Conservation (phyloP, 768 basidiomycete genomes). For the Amanita pallidorosea region DNA sequence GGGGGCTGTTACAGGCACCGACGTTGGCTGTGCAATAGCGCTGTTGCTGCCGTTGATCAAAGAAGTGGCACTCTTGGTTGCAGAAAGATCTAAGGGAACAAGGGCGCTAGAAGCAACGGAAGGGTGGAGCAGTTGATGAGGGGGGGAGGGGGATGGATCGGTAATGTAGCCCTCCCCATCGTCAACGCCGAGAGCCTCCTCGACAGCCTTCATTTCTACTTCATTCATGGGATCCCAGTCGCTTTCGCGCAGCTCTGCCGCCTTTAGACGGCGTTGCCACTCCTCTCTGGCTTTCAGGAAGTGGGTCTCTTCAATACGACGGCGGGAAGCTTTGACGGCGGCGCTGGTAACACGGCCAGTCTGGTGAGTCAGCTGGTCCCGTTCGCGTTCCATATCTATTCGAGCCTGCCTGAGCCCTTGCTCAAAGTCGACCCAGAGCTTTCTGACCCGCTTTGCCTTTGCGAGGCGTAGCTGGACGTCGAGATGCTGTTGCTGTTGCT, state of each 20-base stretch:
- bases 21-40: not conserved
- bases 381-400: slow-evolving; percentile 18
- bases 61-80: not conserved
- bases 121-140: slow-evolving; percentile 5
- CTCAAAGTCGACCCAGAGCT: slow-evolving; percentile 26
- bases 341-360: slow-evolving; percentile 18
- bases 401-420: slow-evolving; percentile 17
- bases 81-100: not conserved
- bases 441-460: slow-evolving; percentile 16
- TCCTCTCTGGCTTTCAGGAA: slow-evolving; percentile 23
- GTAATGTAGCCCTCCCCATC: slow-evolving; percentile 17
- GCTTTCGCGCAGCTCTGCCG: slow-evolving; percentile 24
- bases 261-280: slow-evolving; percentile 27
- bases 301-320: slow-evolving; percentile 20
- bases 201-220: slow-evolving; percentile 23
- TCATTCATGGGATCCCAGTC: slow-evolving; percentile 34
- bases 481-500: slow-evolving; percentile 7
- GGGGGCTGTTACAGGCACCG: not conserved
- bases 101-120: slow-evolving; percentile 6
- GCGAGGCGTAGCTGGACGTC: slow-evolving; percentile 5
- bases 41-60: not conserved
- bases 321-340: slow-evolving; percentile 16
- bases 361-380: slow-evolving; percentile 12
- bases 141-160: slow-evolving; percentile 9
- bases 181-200: slow-evolving; percentile 26